Percentiles rank a stretch among this genome's conserved stretches.
phyloP scores from a whole-genome alignment of 345 rosid genomes.

The Conringia planisiliqua region DNA sequence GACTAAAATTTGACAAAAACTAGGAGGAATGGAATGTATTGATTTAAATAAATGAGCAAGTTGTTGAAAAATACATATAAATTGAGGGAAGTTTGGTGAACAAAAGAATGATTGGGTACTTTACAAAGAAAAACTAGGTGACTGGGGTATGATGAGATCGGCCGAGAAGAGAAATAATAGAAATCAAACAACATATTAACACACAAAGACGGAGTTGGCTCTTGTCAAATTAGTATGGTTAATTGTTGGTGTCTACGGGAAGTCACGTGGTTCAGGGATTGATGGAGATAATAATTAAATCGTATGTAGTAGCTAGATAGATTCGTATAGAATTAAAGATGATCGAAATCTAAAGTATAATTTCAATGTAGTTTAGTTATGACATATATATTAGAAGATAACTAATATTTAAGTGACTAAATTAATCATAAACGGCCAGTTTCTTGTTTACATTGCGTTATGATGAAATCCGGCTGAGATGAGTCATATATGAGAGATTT shows the following conservation, averaged over 20 bases:
- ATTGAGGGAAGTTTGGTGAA: slow-evolving; percentile 31
- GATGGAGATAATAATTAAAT: not conserved
- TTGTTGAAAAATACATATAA: not conserved
- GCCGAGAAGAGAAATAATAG: not conserved
- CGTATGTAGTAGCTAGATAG: not conserved
- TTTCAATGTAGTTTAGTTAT: not conserved
- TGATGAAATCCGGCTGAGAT: not conserved
- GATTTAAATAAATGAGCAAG: slow-evolving; percentile 5
- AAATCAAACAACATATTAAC: not conserved
- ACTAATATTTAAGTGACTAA: not conserved
- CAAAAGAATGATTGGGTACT: slow-evolving; percentile 17
- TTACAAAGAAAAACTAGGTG: not conserved
- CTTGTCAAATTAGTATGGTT: not conserved
- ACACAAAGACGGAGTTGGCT: slow-evolving; percentile 1
- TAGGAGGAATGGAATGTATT: not conserved
- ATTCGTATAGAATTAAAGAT: not conserved
- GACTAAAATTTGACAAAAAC: not conserved
- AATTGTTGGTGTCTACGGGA: not conserved
- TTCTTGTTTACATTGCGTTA: not conserved
- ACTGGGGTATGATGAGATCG: not conserved
- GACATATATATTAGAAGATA: not conserved
- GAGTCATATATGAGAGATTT: not conserved
- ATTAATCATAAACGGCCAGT: not conserved
- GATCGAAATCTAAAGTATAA: not conserved
- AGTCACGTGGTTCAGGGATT: not conserved